These are phyloP conservation scores for Gossypium anomalum DNA, from an alignment of 345 rosid genomes.

Conservation along the genomic window DNA sequence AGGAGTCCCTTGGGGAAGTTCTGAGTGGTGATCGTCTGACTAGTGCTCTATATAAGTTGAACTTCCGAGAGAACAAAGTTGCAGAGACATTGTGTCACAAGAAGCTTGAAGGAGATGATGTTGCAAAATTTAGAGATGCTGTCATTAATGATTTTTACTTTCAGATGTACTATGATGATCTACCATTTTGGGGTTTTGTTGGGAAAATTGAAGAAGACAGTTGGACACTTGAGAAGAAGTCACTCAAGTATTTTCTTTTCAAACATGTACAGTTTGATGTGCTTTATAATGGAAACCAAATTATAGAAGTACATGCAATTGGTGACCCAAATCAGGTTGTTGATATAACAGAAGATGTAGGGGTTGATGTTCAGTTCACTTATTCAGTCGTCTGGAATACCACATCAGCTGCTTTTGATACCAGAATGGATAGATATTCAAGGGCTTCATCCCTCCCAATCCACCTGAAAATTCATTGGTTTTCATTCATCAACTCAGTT, in stretches of 20 bases:
- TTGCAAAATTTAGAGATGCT: constrained; percentile 49
- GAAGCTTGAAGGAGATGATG: constrained; percentile 44
- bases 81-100: constrained; percentile 39
- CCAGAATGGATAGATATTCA: constrained; percentile 63
- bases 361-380: constrained; percentile 57
- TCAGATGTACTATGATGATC: constrained; percentile 84
- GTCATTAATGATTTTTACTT: constrained; percentile 68
- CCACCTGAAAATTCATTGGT: constrained; percentile 57
- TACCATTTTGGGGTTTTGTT: constrained; percentile 86
- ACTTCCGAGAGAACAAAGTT: constrained; percentile 47
- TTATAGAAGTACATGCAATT: constrained; percentile 55
- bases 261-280: constrained; percentile 63
- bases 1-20: constrained; percentile 75
- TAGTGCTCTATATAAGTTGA: constrained; percentile 45
- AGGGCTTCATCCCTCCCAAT: constrained; percentile 47
- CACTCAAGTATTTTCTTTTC: constrained; percentile 53
- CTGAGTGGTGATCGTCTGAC: constrained; percentile 72
- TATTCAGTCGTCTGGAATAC: constrained; percentile 75
- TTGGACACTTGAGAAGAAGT: constrained; percentile 25
- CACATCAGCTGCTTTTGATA: constrained; percentile 41
- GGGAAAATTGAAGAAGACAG: constrained; percentile 65
- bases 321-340: constrained; percentile 58
- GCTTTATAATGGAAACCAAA: constrained; percentile 47
- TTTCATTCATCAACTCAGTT: constrained; percentile 61
- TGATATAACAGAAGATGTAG: constrained; percentile 61